A percentile compares a stretch with the other conserved stretches of the same genome.
Conservation (phyloP, 148 eudicot genomes). For the Amaranthus hypochondriacus region DNA sequence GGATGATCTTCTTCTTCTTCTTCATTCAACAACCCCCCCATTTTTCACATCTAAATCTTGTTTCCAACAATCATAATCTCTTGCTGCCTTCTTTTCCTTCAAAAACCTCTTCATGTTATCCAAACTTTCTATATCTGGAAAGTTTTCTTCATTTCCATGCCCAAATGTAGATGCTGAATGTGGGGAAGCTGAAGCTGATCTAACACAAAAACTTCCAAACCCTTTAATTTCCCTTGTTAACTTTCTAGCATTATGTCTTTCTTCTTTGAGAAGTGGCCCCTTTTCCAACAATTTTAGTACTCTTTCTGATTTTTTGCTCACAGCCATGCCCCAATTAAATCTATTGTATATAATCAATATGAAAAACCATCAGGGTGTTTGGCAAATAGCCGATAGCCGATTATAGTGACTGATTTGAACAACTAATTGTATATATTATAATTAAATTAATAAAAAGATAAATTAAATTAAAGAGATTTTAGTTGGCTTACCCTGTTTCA, state of each 20-base stretch:
- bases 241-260: slow-evolving; percentile 64
- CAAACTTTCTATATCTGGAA: neutral
- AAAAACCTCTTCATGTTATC: slow-evolving; percentile 14
- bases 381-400: too few relatives aligned
- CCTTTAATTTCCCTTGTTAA: slow-evolving; percentile 78
- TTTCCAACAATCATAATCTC: slow-evolving; percentile 4
- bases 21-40: slow-evolving; percentile 3
- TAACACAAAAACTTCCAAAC: slow-evolving; percentile 71
- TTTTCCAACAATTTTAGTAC: slow-evolving; percentile 58
- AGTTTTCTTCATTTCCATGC: slow-evolving; percentile 41
- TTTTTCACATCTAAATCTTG: slow-evolving; percentile 27
- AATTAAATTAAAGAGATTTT: neutral
- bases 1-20: slow-evolving; percentile 56
- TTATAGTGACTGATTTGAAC: too few relatives aligned
- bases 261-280: slow-evolving; percentile 64
- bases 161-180: slow-evolving; percentile 27
- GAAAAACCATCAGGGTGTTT: neutral
- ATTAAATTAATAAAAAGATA: too few relatives aligned
- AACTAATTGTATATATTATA: too few relatives aligned
- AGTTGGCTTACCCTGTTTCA: slow-evolving; percentile 64
- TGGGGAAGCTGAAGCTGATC: slow-evolving; percentile 16
- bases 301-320: slow-evolving; percentile 70
- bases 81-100: slow-evolving; percentile 62
- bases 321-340: slow-evolving; percentile 85
- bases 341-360: slow-evolving; percentile 19